A percentile compares a stretch with the other conserved stretches of the same genome.
Evolutionary conservation across 192 early-diverging fungal genomes (phyloP).

Genomic region (Backusella liffmaniae): DNA sequence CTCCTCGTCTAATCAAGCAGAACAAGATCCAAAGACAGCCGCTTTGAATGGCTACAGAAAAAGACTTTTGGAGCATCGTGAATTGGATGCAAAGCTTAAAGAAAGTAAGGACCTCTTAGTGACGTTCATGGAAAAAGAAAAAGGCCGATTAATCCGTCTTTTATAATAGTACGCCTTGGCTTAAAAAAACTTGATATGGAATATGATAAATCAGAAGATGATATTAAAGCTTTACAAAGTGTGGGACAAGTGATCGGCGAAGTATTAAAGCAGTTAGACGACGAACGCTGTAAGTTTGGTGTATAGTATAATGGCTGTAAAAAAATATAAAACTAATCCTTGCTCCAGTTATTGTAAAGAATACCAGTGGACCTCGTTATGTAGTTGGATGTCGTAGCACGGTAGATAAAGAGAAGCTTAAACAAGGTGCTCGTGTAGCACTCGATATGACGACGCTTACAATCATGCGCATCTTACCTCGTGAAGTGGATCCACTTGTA

Average conservation of each 20-base stretch:
- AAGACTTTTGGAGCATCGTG: conserved; percentile 89
- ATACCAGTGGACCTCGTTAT: conserved; percentile 94
- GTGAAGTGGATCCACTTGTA: conserved; percentile 98
- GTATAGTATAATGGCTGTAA: neutral
- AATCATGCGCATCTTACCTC: conserved; percentile 97
- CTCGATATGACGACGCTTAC: conserved; percentile 99
- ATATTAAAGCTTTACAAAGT: conserved; percentile 97
- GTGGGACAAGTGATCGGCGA: conserved; percentile 99
- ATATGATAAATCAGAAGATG: conserved; percentile 97
- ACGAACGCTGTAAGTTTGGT: conserved; percentile 81
- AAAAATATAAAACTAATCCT: neutral
- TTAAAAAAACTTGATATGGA: conserved; percentile 85
- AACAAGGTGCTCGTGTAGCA: conserved; percentile 94
- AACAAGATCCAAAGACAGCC: conserved; percentile 67
- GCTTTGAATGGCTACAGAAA: conserved; percentile 85
- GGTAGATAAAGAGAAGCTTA: conserved; percentile 94
- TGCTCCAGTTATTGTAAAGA: conserved; percentile 90
- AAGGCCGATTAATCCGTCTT: neutral
- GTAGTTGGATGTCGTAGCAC: conserved; percentile 96
- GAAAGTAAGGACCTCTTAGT: conserved; percentile 59
- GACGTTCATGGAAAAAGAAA: neutral
- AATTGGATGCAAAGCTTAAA: conserved; percentile 95
- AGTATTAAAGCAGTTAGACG: conserved; percentile 96
- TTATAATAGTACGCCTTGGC: conserved; percentile 66
- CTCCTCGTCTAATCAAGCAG: conserved; percentile 30